A percentile compares a stretch with the other conserved stretches of the same genome.
These are phyloP conservation scores for Iberis pinnata DNA, from an alignment of 345 rosid genomes.

Conservation along the genomic window DNA sequence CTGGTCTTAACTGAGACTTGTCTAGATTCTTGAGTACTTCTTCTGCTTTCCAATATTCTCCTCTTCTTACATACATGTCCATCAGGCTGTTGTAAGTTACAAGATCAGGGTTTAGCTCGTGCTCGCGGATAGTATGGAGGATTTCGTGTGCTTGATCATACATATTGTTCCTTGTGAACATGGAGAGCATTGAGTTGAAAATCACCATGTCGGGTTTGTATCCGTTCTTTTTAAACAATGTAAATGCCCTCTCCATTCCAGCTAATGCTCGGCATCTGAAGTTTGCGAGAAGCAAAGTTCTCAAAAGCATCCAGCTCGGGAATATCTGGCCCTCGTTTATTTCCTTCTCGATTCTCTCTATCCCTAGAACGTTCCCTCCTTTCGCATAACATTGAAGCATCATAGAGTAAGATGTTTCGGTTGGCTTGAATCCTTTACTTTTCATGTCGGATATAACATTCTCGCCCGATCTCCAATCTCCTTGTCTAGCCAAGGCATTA, in stretches of 20 bases:
- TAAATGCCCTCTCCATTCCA: constrained; percentile 69
- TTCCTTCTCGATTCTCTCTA: constrained; percentile 57
- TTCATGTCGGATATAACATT: constrained; percentile 64
- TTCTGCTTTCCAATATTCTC: constrained; percentile 88
- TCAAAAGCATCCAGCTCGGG: constrained; percentile 90
- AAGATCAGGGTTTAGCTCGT: constrained; percentile 69
- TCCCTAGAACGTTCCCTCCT: constrained; percentile 59
- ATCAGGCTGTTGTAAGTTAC: constrained; percentile 81
- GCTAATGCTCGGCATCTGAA: constrained; percentile 56
- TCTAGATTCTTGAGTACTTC: constrained; percentile 52
- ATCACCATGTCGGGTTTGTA: constrained; percentile 80
- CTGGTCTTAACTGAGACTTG: constrained; percentile 46
- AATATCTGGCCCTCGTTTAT: constrained; percentile 57
- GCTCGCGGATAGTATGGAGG: constrained; percentile 43
- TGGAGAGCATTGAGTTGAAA: constrained; percentile 70
- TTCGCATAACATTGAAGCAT: constrained; percentile 75
- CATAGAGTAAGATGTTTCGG: constrained; percentile 64
- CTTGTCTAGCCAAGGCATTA: constrained; percentile 73
- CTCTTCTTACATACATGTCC: constrained; percentile 79
- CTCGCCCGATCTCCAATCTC: constrained; percentile 77
- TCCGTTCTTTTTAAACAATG: constrained; percentile 46
- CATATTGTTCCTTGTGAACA: constrained; percentile 62
- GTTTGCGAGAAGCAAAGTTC: constrained; percentile 65
- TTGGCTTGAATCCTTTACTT: constrained; percentile 68
- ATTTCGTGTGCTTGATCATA: constrained; percentile 49